phyloP scores from a whole-genome alignment of 805 yeast genomes.

The Saccharomycopsis microspora region DNA sequence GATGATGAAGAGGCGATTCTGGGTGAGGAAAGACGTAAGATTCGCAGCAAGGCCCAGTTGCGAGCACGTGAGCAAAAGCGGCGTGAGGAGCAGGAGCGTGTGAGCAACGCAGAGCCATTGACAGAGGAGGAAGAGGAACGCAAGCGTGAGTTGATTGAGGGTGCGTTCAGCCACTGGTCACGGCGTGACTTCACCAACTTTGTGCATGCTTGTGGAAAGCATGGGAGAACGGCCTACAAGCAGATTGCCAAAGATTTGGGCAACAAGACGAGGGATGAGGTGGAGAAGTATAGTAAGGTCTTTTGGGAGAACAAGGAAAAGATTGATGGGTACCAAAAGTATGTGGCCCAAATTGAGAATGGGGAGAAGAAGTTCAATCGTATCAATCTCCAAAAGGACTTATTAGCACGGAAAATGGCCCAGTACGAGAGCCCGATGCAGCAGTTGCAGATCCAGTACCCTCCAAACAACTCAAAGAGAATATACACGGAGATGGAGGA shows the following conservation, averaged over 20 bases:
- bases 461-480: slow-evolving; percentile 75
- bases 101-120: slow-evolving; percentile 45
- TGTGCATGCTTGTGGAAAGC: slow-evolving; percentile 56
- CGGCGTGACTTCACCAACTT: slow-evolving; percentile 66
- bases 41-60: slow-evolving; percentile 14
- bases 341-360: slow-evolving; percentile 56
- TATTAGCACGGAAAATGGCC: slow-evolving; percentile 42
- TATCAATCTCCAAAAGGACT: slow-evolving; percentile 40
- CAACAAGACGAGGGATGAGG: slow-evolving; percentile 47
- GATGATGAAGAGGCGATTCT: slow-evolving; percentile 3
- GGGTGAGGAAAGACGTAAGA: slow-evolving; percentile 17
- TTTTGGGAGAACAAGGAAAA: slow-evolving; percentile 54
- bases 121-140: slow-evolving; percentile 48
- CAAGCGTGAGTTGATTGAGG: slow-evolving; percentile 40
- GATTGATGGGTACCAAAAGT: slow-evolving; percentile 63
- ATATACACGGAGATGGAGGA: slow-evolving; percentile 63
- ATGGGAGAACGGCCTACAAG: slow-evolving; percentile 42
- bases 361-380: slow-evolving; percentile 60
- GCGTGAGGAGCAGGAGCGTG: slow-evolving; percentile 36
- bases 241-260: slow-evolving; percentile 45
- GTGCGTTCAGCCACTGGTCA: slow-evolving; percentile 60
- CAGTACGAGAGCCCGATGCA: slow-evolving; percentile 48
- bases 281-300: slow-evolving; percentile 41
- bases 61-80: slow-evolving; percentile 11
- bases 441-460: slow-evolving; percentile 55